Evolutionary conservation across 495 filamentous ascomycete genomes (phyloP).

Genomic region (Lentithecium fluviatile): DNA sequence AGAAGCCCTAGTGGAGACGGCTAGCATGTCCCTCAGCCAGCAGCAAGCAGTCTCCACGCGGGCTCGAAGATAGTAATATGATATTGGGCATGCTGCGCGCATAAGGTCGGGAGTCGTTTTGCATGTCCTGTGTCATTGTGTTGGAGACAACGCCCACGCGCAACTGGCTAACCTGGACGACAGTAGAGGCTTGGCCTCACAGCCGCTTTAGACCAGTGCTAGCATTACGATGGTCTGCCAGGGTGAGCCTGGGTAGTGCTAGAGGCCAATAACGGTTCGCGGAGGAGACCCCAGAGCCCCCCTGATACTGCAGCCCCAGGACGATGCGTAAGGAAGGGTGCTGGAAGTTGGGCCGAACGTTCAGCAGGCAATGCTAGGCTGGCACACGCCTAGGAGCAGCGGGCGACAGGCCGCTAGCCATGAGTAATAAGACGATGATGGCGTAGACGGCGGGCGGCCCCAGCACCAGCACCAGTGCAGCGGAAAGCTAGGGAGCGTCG

Average conservation of each 20-base stretch:
- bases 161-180: slow-evolving; percentile 19
- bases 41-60: slow-evolving; percentile 13
- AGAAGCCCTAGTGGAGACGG: not conserved
- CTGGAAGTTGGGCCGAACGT: slow-evolving; percentile 1
- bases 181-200: slow-evolving; percentile 4
- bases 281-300: slow-evolving; percentile 11
- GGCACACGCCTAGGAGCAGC: not conserved
- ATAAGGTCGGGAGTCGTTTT: slow-evolving; percentile 11
- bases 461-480: not conserved
- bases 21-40: slow-evolving; percentile 9
- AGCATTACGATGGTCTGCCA: slow-evolving; percentile 22
- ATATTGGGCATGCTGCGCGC: slow-evolving; percentile 11
- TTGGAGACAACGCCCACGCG: slow-evolving; percentile 16
- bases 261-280: slow-evolving; percentile 15
- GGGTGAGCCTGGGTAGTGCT: not conserved
- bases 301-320: slow-evolving; percentile 12
- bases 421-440: slow-evolving; percentile 4
- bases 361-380: not conserved
- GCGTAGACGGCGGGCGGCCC: not conserved
- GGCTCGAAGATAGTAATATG: slow-evolving; percentile 14
- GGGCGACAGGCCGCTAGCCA: not conserved
- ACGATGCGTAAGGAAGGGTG: not conserved
- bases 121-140: slow-evolving; percentile 30
- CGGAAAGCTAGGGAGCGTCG: not conserved
- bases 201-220: slow-evolving; percentile 20